Base-by-base conservation (phyloP, 768 basidiomycete genomes). In the Tricholoma bakamatsutake region DNA sequence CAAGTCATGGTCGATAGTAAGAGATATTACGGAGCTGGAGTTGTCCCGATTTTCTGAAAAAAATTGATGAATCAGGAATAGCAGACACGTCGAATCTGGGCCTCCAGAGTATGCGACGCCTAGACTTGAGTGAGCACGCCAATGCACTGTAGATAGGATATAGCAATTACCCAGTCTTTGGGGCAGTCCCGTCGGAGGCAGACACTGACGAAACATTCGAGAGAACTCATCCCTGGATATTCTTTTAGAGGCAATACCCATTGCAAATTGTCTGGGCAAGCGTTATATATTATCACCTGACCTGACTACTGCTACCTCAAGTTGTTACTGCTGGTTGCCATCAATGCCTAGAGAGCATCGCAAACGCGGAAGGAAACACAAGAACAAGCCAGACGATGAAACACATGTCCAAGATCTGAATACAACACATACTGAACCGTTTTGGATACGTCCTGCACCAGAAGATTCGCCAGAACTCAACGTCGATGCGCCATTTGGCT, bases 401-500 rank as follows among this genome's bases (percentile, higher is more conserved):
- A 2, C 17, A 3, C 2, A 45, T 15, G 2, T 52, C 37, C 51
- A 24, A 15, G 37, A 52, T 6, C 39, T 11, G 12, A n/a, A 18
- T 30, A 24, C n/a, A 30, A 21, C 9, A 12, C n/a, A 17, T 18
- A 4, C 8, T 50, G 80, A 76, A 54, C 89, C 88, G 13, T 85
- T 88, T 4, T 91, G 89, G 89, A 89, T 90, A 51, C 73, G 82
- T 9, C 65, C 79, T 48, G 66, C 75, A 15, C 69, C 67, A 33
- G 62, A 68, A 31, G 54, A 66, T n/a, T 57, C 50, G 3, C 65
- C 73, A 37, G 76, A 78, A 51, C 53, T 71, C 52, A 76, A 84
- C 63, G 66, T 69, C 13, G 90, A 91, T 57, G 88, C 89, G 43
- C 93, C 94, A 2, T 97, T 94, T 67, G 95, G 93, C 55, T 88